Conservation (phyloP, 2,329 filamentous ascomycete species). For the Fusarium nematophilum region DNA sequence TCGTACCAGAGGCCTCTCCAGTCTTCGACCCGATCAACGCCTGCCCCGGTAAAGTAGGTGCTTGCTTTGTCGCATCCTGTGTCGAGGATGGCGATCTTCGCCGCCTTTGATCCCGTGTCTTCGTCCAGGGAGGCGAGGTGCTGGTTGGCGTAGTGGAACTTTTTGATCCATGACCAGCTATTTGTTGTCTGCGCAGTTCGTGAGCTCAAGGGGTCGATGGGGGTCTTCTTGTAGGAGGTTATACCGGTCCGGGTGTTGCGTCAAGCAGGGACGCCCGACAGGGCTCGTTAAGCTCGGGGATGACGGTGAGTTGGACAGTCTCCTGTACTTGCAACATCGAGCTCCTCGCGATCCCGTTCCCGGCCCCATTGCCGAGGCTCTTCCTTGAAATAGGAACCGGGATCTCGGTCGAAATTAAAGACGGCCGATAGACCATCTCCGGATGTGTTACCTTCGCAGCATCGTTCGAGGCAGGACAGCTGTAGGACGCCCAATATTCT, state of each 20-base stretch:
- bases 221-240: neutral
- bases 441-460: too few species aligned
- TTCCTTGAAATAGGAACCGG: too few species aligned
- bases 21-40: neutral
- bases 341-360: too few species aligned
- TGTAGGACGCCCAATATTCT: too few species aligned
- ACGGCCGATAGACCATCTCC: too few species aligned
- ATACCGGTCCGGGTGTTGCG: neutral
- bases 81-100: neutral
- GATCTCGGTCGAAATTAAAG: too few species aligned
- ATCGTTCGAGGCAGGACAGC: too few species aligned
- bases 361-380: too few species aligned
- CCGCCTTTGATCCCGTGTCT: neutral
- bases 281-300: too few species aligned
- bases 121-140: neutral
- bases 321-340: too few species aligned
- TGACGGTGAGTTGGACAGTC: too few species aligned
- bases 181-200: neutral
- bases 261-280: neutral
- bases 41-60: neutral
- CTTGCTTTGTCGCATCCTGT: neutral
- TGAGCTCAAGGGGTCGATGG: neutral
- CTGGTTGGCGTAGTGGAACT: neutral
- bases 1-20: neutral
- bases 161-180: neutral